Percentiles rank a stretch among this genome's conserved stretches.
Evolutionary conservation across 345 rosid genomes (phyloP).

Genomic region (Trapa bicornis): DNA sequence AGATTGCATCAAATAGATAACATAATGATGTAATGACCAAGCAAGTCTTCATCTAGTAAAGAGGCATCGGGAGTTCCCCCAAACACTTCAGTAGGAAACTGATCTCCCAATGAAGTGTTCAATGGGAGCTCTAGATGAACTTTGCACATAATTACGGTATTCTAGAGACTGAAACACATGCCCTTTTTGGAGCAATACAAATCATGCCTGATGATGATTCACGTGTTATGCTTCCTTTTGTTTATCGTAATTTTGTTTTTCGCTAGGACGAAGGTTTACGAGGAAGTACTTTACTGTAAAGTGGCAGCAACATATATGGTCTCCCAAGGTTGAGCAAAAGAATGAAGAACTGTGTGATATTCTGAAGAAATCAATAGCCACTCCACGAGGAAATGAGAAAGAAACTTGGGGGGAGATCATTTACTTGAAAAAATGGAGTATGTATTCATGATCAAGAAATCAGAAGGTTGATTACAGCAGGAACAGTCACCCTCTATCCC

Average conservation of each 20-base stretch:
- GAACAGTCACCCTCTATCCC: neutral
- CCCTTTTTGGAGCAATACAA: neutral
- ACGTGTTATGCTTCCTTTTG: neutral
- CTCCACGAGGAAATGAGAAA: neutral
- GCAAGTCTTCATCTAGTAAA: constrained; percentile 3
- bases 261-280: neutral
- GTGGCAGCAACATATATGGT: neutral
- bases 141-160: neutral
- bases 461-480: neutral
- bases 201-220: neutral
- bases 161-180: neutral
- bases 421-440: neutral
- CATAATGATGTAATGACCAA: neutral
- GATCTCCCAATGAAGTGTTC: constrained; percentile 29
- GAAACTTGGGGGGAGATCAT: neutral
- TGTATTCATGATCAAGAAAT: neutral
- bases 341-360: neutral
- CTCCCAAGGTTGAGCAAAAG: neutral
- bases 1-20: neutral
- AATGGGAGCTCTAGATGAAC: constrained; percentile 17
- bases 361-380: neutral
- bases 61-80: constrained; percentile 42
- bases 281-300: neutral
- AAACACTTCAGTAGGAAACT: constrained; percentile 36
- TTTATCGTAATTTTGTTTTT: neutral